Base-by-base conservation (phyloP, 2,329 filamentous ascomycete genomes). In the Gaeumannomyces sp. region DNA sequence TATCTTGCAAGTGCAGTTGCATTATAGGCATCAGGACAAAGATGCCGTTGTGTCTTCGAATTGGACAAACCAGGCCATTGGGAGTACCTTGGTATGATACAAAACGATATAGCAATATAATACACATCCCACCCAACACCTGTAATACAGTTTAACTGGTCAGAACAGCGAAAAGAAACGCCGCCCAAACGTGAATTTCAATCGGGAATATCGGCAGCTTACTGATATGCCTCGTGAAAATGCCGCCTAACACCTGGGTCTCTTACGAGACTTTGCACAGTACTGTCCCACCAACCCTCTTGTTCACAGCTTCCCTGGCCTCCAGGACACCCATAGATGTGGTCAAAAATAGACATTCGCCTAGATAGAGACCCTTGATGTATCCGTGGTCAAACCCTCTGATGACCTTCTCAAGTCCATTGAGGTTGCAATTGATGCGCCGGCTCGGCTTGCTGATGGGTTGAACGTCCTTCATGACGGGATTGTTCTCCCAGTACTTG, bases 401-500 rank as follows among this genome's bases (percentile, higher is more conserved):
- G 10, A 89, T 84, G 35, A 97, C 80, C 65, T 80, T 78, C 59
- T 83, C 82, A 67, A 97, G 76, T 60, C 88, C 84, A 22, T 78
- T 68, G 29, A 89, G 81, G 62, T 86, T 81, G 67, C 92, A 81
- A 70, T 83, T 89, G 74, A 96, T 84, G 70, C 86, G 77, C 69
- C 92, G 83, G 71, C 85, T 93, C 13, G 92, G 90, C 76, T 89
- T 94, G 72, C 85, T 89, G 66, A 96, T 80, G 73, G 89, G 75
- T 61, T 77, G 76, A 72, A 94, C 83, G 68, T 85, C 83, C 67
- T 81, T 81, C 69, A 97, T 78, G 28, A 97, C 92, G 7, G 93
- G 92, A 76, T 88, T 82, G 73, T 90, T 90, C 70, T 93, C 87
- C 85, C 86, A 91, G 83, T 97, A 97, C 80, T 97, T 97, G 72